Evolutionary conservation across 2,329 filamentous ascomycete species (phyloP).

Genomic region (Aspergillus hortae): DNA sequence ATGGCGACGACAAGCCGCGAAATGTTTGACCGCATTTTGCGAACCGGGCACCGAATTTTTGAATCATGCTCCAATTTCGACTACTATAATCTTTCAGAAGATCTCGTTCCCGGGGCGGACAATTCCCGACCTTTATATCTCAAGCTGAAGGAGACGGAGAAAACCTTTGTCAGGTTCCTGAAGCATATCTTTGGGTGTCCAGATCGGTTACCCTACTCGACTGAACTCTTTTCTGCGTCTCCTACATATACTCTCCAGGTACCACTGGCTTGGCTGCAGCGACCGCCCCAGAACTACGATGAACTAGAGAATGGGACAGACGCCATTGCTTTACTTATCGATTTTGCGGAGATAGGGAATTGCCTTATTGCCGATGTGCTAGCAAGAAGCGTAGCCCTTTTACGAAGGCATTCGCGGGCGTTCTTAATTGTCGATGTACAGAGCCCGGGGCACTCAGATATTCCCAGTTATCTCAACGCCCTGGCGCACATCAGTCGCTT

Average conservation of each 20-base stretch:
- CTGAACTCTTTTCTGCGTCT: background rate
- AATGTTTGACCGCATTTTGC: constrained; percentile 15
- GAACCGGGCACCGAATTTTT: constrained; percentile 32
- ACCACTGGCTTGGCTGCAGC: background rate
- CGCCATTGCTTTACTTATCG: background rate
- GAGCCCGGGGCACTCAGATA: too few relatives aligned
- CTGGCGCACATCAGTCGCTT: too few relatives aligned
- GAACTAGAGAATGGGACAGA: background rate
- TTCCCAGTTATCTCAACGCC: too few relatives aligned
- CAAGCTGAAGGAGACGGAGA: background rate
- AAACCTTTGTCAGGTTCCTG: background rate
- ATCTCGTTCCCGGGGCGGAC: background rate
- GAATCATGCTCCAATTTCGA: constrained; percentile 20
- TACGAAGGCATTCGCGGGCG: too few relatives aligned
- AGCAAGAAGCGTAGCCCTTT: too few relatives aligned
- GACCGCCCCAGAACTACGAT: background rate
- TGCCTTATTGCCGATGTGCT: too few relatives aligned
- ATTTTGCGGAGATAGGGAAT: background rate
- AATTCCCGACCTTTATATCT: background rate
- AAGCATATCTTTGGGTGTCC: background rate
- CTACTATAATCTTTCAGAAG: background rate
- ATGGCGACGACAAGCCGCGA: constrained; percentile 25
- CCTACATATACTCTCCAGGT: background rate
- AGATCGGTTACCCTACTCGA: background rate
- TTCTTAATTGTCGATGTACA: too few relatives aligned